Evolutionary conservation across 345 rosid genomes (phyloP).

Genomic region (Streptanthus diversifolius): DNA sequence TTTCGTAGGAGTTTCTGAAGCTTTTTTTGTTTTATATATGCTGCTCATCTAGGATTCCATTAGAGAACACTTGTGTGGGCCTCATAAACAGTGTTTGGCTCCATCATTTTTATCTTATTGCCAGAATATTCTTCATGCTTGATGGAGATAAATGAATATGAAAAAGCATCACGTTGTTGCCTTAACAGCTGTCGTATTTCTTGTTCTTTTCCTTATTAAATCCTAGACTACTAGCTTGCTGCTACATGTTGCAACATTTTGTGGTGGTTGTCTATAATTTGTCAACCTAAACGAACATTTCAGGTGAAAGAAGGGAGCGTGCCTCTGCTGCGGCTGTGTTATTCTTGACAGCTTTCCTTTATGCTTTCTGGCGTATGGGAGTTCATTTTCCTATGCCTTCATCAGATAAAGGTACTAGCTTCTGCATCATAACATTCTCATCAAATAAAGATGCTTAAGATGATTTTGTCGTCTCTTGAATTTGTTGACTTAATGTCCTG

Average conservation of each 20-base stretch:
- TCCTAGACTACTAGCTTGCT: background rate
- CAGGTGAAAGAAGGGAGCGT: conserved; percentile 86
- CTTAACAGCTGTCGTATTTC: background rate
- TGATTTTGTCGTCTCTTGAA: background rate
- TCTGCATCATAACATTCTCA: background rate
- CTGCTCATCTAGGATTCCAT: background rate
- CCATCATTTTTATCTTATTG: background rate
- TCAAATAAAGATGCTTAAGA: background rate
- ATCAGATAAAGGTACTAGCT: conserved; percentile 63
- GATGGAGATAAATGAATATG: background rate
- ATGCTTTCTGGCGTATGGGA: conserved; percentile 99
- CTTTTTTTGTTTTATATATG: background rate
- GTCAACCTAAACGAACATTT: background rate
- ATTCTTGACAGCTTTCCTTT: conserved; percentile 79
- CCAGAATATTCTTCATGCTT: background rate
- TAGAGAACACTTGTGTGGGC: background rate
- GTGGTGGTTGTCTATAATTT: background rate
- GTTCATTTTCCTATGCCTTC: conserved; percentile 98
- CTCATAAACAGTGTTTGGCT: background rate
- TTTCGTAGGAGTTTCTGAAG: background rate
- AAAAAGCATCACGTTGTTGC: background rate
- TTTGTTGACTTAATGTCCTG: conserved; percentile 17
- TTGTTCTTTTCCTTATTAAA: background rate
- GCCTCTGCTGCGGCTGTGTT: conserved; percentile 83
- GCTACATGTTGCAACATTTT: background rate